phyloP scores from a whole-genome alignment of 2,329 filamentous ascomycete species.

The Hysterium pulicare region DNA sequence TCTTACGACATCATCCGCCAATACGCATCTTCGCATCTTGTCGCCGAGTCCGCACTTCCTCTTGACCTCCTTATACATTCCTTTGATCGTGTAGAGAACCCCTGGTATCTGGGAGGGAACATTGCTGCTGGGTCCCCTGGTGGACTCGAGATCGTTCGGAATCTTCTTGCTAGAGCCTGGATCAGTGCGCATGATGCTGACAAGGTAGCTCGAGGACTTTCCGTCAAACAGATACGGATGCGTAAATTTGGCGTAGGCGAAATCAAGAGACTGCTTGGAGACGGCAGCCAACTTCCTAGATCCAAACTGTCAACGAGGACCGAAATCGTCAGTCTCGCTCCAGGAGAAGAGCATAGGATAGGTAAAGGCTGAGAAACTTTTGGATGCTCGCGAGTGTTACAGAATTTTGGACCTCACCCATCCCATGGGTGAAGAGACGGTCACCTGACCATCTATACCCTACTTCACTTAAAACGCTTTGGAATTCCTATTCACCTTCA shows the following conservation, averaged over 20 bases:
- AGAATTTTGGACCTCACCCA: too few species aligned
- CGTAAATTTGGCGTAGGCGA: slow-evolving; percentile 27
- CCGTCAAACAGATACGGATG: slow-evolving; percentile 51
- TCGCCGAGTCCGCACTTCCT: slow-evolving; percentile 55
- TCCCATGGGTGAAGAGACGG: too few species aligned
- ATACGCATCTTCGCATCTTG: slow-evolving; percentile 57
- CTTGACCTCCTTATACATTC: slow-evolving; percentile 63
- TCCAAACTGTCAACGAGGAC: slow-evolving; percentile 8
- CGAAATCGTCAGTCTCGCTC: slow-evolving; percentile 16
- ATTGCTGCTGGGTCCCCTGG: slow-evolving; percentile 56
- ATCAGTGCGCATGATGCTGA: slow-evolving; percentile 60
- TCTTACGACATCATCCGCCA: slow-evolving; percentile 51
- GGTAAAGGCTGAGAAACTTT: slow-evolving; percentile 14
- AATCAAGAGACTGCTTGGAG: slow-evolving; percentile 26
- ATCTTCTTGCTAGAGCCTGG: slow-evolving; percentile 56
- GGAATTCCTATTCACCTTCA: too few species aligned
- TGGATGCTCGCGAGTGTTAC: too few species aligned
- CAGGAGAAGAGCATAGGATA: slow-evolving; percentile 22
- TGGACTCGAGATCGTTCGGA: slow-evolving; percentile 55
- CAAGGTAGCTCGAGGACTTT: slow-evolving; percentile 54
- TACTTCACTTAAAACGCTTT: too few species aligned
- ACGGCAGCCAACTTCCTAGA: slow-evolving; percentile 6
- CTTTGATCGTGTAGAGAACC: slow-evolving; percentile 58
- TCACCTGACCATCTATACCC: too few species aligned
- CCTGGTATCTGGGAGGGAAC: slow-evolving; percentile 61